Evolutionary conservation across 768 basidiomycete genomes (phyloP).

Genomic region (Lactifluus rugatus): DNA sequence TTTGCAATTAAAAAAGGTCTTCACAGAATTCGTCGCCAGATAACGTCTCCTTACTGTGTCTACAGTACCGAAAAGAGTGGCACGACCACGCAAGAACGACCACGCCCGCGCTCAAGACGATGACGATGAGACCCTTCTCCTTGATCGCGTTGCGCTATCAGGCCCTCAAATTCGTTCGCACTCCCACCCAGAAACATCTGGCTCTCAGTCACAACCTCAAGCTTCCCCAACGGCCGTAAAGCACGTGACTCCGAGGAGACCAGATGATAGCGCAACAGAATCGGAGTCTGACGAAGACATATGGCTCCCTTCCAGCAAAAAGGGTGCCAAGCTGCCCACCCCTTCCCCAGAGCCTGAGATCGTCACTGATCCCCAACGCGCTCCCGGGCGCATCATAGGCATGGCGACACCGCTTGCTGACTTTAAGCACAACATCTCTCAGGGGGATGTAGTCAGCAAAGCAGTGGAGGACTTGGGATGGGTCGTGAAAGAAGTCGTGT

Average conservation of each 20-base stretch:
- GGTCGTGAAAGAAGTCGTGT: conserved; percentile 61
- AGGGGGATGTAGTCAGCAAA: conserved; percentile 75
- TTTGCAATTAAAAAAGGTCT: conserved; percentile 77
- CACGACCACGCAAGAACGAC: conserved; percentile 47
- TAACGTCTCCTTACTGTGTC: background rate
- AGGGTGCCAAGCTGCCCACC: conserved; percentile 17
- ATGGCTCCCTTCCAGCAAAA: conserved; percentile 22
- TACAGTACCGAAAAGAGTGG: conserved; percentile 55
- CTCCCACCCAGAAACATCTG: conserved; percentile 25
- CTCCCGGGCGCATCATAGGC: conserved; percentile 68
- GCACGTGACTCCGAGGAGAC: conserved; percentile 20
- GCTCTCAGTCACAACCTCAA: conserved; percentile 14
- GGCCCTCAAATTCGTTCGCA: conserved; percentile 6
- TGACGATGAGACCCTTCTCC: conserved; percentile 22
- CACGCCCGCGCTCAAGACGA: conserved; percentile 57
- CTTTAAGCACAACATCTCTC: conserved; percentile 58
- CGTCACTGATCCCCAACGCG: conserved; percentile 40
- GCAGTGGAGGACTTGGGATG: conserved; percentile 71
- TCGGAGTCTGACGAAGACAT: conserved; percentile 33
- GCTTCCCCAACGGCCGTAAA: conserved; percentile 12
- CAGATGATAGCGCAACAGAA: conserved; percentile 48
- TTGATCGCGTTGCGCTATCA: conserved; percentile 8
- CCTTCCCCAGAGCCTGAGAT: conserved; percentile 24
- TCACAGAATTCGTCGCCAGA: conserved; percentile 9
- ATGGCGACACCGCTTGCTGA: conserved; percentile 64